These are phyloP conservation scores for Pseudocercospora cruenta DNA, from an alignment of 2,329 filamentous ascomycete genomes.

Conservation along the genomic window DNA sequence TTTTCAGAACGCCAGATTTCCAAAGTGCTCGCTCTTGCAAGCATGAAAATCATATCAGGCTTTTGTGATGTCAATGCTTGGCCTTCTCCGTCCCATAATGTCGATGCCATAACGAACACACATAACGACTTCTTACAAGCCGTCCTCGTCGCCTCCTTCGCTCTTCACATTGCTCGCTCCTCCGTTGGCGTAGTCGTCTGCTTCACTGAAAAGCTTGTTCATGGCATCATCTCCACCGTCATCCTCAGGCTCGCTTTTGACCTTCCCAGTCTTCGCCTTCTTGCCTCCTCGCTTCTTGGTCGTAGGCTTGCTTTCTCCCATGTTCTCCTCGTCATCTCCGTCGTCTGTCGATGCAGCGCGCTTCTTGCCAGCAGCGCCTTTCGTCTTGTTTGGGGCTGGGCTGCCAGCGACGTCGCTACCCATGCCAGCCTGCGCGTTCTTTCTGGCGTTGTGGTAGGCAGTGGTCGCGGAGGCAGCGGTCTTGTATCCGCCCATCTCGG, in stretches of 20 bases:
- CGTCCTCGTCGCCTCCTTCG: conserved; percentile 5
- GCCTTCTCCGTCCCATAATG: background rate
- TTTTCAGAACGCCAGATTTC: background rate
- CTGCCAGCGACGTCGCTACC: background rate
- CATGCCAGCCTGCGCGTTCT: conserved; percentile 71
- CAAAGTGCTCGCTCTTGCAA: background rate
- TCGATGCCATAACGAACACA: background rate
- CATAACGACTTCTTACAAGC: background rate
- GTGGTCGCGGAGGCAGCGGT: conserved; percentile 26
- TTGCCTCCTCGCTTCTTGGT: conserved; percentile 6
- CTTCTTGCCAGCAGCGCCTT: conserved; percentile 11
- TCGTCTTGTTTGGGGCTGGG: background rate
- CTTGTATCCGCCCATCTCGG: conserved; percentile 25
- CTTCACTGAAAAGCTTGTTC: background rate
- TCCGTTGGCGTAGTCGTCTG: background rate
- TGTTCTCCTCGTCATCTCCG: conserved; percentile 9
- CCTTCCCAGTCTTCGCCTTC: conserved; percentile 5
- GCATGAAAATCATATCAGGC: background rate
- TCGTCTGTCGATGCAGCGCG: conserved; percentile 6
- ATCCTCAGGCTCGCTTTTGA: conserved; percentile 9
- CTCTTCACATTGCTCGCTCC: conserved; percentile 7
- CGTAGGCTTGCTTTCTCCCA: background rate
- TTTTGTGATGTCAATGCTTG: background rate
- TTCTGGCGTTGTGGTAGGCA: conserved; percentile 62
- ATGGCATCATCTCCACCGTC: background rate